These are phyloP conservation scores for Orbilia blumenaviensis DNA, from an alignment of 2,329 filamentous ascomycete genomes.

Conservation along the genomic window DNA sequence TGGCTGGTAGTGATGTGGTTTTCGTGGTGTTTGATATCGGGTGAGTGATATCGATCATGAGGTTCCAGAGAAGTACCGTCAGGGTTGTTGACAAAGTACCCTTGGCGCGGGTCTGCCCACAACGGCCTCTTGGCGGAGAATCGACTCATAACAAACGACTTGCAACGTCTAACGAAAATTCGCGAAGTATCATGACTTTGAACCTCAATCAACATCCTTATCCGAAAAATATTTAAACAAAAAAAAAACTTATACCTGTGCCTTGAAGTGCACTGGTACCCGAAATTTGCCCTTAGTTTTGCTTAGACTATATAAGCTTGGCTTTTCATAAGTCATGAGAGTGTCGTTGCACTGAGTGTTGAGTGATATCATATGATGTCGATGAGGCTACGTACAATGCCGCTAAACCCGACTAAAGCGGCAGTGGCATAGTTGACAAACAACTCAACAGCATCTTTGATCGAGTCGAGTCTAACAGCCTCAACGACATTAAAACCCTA, in stretches of 20 bases:
- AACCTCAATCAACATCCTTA: too few relatives aligned
- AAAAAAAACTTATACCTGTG: too few relatives aligned
- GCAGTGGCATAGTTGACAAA: background rate
- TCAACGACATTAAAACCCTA: too few relatives aligned
- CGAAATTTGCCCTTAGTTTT: too few relatives aligned
- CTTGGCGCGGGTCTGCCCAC: constrained; percentile 36
- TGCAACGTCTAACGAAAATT: too few relatives aligned
- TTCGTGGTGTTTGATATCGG: constrained; percentile 22
- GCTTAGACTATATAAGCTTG: too few relatives aligned
- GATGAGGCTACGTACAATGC: background rate
- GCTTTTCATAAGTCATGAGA: too few relatives aligned
- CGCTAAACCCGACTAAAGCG: background rate
- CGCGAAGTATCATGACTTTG: too few relatives aligned
- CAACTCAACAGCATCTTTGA: background rate
- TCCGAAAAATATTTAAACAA: too few relatives aligned
- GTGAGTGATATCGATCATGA: constrained; percentile 26
- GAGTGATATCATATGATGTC: background rate
- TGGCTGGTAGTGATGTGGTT: constrained; percentile 45
- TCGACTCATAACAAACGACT: background rate
- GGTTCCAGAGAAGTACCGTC: constrained; percentile 26
- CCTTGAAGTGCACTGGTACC: too few relatives aligned
- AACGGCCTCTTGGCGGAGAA: background rate
- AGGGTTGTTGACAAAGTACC: constrained; percentile 40
- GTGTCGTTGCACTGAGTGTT: too few relatives aligned
- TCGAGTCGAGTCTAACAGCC: background rate